These are phyloP conservation scores for Kalmusia sp. DNA, from an alignment of 2,329 filamentous ascomycete species.

Conservation along the genomic window DNA sequence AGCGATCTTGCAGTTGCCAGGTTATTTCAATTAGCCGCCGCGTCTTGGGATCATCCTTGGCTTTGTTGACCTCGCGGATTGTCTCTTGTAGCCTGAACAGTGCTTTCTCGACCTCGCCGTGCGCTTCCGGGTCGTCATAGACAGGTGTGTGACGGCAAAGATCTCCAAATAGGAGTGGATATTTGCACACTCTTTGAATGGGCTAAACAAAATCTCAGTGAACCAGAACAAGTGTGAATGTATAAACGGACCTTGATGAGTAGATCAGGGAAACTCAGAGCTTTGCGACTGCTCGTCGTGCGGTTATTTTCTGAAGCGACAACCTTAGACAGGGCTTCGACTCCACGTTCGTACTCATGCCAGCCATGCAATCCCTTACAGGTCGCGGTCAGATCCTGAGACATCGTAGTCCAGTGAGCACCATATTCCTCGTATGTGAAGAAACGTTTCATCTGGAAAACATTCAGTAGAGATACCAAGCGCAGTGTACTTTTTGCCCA, in stretches of 20 bases:
- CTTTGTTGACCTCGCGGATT: conserved; percentile 81
- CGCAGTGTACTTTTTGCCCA: conserved; percentile 34
- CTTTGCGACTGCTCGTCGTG: conserved; percentile 71
- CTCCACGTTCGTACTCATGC: conserved; percentile 81
- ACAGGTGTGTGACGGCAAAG: conserved; percentile 83
- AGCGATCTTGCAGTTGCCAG: conserved; percentile 81
- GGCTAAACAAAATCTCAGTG: conserved; percentile 63
- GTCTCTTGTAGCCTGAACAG: conserved; percentile 75
- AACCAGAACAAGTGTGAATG: not conserved
- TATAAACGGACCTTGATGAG: conserved; percentile 78
- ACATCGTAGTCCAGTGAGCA: conserved; percentile 85
- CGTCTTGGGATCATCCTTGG: conserved; percentile 77
- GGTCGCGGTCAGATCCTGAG: conserved; percentile 74
- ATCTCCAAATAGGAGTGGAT: conserved; percentile 85
- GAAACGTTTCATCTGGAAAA: conserved; percentile 75
- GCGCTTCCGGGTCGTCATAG: conserved; percentile 81
- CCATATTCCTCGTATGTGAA: conserved; percentile 91
- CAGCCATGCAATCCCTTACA: conserved; percentile 75
- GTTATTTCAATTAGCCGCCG: conserved; percentile 79
- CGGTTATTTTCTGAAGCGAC: conserved; percentile 73
- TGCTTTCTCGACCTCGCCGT: conserved; percentile 79
- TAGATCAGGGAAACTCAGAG: conserved; percentile 82
- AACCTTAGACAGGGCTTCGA: conserved; percentile 81
- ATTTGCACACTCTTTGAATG: conserved; percentile 90
- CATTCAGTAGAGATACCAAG: conserved; percentile 40